Percentiles rank a stretch among this genome's conserved stretches.
Evolutionary conservation across 2,329 filamentous ascomycete species (phyloP).

Genomic region (Epichloe coenophiala): DNA sequence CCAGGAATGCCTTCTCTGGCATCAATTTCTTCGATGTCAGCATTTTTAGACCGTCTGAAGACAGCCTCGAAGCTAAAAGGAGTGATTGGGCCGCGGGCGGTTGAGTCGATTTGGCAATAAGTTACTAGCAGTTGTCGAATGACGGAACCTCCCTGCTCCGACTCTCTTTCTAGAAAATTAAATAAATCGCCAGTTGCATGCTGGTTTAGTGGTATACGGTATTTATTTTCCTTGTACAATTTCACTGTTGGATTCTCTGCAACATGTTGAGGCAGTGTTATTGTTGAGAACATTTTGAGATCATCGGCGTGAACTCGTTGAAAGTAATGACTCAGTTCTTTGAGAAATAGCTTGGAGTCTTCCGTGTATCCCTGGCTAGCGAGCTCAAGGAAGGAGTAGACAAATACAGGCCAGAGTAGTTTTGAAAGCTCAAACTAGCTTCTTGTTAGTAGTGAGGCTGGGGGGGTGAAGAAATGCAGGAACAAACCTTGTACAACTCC

Average conservation of each 20-base stretch:
- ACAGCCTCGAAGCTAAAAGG: conserved; percentile 50
- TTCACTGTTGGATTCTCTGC: conserved; percentile 64
- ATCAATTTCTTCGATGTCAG: conserved; percentile 50
- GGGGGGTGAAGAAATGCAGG: neutral
- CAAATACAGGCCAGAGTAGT: conserved; percentile 83
- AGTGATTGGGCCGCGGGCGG: conserved; percentile 48
- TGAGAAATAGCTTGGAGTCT: conserved; percentile 63
- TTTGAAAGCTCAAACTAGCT: conserved; percentile 69
- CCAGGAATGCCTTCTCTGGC: conserved; percentile 52
- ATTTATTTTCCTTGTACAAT: conserved; percentile 75
- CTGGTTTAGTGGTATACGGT: conserved; percentile 77
- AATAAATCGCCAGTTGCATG: conserved; percentile 73
- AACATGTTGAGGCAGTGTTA: conserved; percentile 67
- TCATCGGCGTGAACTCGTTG: conserved; percentile 70
- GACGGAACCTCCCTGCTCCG: conserved; percentile 64
- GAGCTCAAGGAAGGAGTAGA: conserved; percentile 81
- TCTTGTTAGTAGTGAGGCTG: neutral
- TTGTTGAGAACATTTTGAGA: conserved; percentile 56
- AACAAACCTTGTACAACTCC: conserved; percentile 74
- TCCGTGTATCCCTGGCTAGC: conserved; percentile 56
- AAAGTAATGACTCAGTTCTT: conserved; percentile 53
- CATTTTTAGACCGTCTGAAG: conserved; percentile 41
- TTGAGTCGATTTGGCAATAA: conserved; percentile 44
- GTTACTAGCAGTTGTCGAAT: conserved; percentile 60
- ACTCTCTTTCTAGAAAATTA: conserved; percentile 79